Evolutionary conservation across 2,329 filamentous ascomycete genomes (phyloP).

Genomic region (Juglanconis oblonga): DNA sequence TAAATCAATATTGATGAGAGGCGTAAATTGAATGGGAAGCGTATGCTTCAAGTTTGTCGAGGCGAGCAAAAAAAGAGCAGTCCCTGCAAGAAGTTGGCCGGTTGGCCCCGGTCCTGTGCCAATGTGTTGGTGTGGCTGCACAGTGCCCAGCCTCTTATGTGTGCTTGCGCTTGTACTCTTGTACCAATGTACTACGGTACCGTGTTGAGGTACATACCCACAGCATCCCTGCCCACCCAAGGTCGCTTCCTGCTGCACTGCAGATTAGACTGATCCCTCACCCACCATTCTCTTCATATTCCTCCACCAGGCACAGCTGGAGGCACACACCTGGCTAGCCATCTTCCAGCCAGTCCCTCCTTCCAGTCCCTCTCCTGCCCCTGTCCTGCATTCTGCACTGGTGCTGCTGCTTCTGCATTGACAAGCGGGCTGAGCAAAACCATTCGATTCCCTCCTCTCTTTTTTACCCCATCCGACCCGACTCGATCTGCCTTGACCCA

Average conservation of each 20-base stretch:
- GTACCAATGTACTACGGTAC: no score
- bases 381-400: neutral
- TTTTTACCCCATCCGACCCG: neutral
- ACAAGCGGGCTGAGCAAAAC: neutral
- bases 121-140: neutral
- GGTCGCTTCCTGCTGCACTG: neutral
- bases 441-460: conserved; percentile 19
- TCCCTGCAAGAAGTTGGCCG: neutral
- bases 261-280: neutral
- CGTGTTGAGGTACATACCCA: no score
- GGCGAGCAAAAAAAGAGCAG: neutral
- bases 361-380: neutral
- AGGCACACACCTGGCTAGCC: neutral
- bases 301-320: neutral
- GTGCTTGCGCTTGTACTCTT: no score
- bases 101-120: no score
- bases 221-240: neutral
- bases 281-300: neutral
- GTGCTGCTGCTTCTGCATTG: neutral
- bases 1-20: conserved; percentile 4
- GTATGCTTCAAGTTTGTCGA: no score
- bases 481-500: conserved; percentile 6
- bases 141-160: no score
- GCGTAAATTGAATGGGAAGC: neutral
- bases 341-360: conserved; percentile 3